Base-by-base conservation (phyloP, 768 basidiomycete species). In the Lyophyllum decastes region DNA sequence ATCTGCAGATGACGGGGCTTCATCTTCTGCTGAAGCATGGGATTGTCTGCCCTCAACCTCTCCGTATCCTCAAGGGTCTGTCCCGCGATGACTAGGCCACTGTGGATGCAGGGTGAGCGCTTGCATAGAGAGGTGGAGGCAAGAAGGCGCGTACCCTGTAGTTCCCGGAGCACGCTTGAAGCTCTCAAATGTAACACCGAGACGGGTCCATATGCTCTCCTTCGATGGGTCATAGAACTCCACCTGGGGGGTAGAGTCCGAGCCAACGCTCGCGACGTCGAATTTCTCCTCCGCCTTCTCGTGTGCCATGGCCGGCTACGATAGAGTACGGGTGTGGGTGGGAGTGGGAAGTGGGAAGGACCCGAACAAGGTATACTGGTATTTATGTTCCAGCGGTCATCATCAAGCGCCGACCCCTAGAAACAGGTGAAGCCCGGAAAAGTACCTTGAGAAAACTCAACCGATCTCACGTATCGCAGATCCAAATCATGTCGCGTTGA, bases 11-110 rank as follows among this genome's bases (percentile, higher is more conserved):
- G 79, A 40, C 79, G 66, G 10, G 75, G 75, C 68, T 79, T 79
- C 77, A 80, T 77, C 67, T 78, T 77, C 59, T 77, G 76, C 56
- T 80, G 79, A 19, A 80, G 66, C 74, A 79, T 76, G 10, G 79
- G 78, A 19, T 72, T 71, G 25, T 79, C 76, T 22, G 73, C 75
- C 58, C 72, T 63, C 49, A 76, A 49, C 21, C 63, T 68, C 57
- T 76, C 76, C 5, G 73, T 24, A 58, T 79, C 74, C 35, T 68
- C 65, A 30, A 74, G 62, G 68, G 73, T 73, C 48, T 61, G 49
- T 53, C 78, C 78, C 19, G 66, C 68, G 40, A 79, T 66, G 53
- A 70, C 66, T 44, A 77, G 73, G 52, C 76, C 77, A 64, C 77
- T 79, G 52, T 34, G 26, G 8, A n/a, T 30, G 6, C n/a, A n/a